These are phyloP conservation scores for Hypoxylon sp. DNA, from an alignment of 2,329 filamentous ascomycete genomes.

Conservation along the genomic window DNA sequence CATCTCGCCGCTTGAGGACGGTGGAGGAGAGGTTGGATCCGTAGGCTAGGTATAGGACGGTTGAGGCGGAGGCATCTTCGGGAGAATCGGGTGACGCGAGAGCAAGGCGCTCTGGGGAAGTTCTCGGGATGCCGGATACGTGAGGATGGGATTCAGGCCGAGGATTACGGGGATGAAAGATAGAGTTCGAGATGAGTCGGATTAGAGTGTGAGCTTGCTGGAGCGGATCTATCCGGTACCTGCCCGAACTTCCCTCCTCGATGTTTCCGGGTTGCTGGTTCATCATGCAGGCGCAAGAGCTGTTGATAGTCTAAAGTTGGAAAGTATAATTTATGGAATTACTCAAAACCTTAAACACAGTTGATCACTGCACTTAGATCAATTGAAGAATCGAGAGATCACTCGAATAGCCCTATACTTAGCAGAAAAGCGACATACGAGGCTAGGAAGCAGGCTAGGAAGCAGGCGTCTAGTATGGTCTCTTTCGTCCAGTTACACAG, in stretches of 20 bases:
- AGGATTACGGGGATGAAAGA: constrained; percentile 24
- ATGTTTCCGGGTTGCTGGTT: constrained; percentile 7
- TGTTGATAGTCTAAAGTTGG: background rate
- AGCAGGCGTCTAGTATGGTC: background rate
- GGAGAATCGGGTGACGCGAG: constrained; percentile 51
- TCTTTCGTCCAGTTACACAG: too few relatives aligned
- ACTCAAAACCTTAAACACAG: constrained; percentile 5
- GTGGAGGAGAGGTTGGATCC: constrained; percentile 90
- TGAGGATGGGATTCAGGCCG: constrained; percentile 44
- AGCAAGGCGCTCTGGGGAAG: constrained; percentile 58
- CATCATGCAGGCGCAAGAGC: constrained; percentile 10
- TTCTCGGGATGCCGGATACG: constrained; percentile 56
- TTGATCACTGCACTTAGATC: background rate
- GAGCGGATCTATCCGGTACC: constrained; percentile 5
- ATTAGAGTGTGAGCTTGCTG: constrained; percentile 43
- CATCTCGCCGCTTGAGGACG: constrained; percentile 82
- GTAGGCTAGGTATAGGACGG: constrained; percentile 87
- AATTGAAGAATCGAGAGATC: background rate
- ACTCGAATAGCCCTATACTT: background rate
- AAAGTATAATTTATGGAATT: constrained; percentile 14
- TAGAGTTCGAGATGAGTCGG: constrained; percentile 40
- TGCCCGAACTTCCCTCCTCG: constrained; percentile 34
- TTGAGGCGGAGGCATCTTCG: constrained; percentile 54
- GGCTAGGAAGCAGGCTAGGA: background rate
- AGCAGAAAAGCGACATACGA: background rate